A percentile compares a stretch with the other conserved stretches of the same genome.
phyloP scores from a whole-genome alignment of 352 stramenopile genomes.

The Globisporangium viniferum region DNA sequence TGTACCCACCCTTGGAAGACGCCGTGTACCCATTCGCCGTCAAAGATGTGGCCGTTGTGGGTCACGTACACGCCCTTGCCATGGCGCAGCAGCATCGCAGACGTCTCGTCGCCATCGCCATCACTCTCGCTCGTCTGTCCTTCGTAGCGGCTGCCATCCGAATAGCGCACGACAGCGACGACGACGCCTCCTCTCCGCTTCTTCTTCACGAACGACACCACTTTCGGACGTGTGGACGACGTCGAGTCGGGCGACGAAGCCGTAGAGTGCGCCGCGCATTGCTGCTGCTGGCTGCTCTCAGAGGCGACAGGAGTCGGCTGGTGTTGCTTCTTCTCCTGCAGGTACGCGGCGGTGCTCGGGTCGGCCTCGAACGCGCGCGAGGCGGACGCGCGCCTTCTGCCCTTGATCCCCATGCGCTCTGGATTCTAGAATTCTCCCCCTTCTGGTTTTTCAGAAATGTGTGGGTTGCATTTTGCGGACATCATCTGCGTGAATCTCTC shows the following conservation, averaged over 20 bases:
- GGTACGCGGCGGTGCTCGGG: constrained; percentile 10
- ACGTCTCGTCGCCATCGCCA: constrained; percentile 27
- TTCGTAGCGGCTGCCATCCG: constrained; percentile 66
- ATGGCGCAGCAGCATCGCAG: constrained; percentile 44
- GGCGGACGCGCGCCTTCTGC: constrained; percentile 33
- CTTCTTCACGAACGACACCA: constrained; percentile 51
- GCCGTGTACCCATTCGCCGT: constrained; percentile 80
- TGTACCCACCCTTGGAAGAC: constrained; percentile 75
- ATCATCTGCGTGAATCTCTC: not conserved
- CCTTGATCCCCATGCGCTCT: constrained; percentile 61
- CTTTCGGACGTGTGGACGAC: constrained; percentile 17
- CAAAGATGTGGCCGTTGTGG: constrained; percentile 60
- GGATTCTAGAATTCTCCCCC: not conserved
- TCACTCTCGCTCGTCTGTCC: constrained; percentile 23
- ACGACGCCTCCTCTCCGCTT: constrained; percentile 32
- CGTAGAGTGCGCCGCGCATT: not conserved
- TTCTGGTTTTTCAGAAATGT: not conserved
- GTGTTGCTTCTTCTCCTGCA: constrained; percentile 23
- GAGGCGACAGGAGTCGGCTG: not conserved
- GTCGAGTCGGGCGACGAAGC: not conserved
- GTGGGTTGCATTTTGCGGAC: not conserved
- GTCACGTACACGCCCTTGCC: constrained; percentile 57
- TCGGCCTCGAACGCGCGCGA: constrained; percentile 25
- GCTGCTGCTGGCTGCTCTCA: constrained; percentile 5
- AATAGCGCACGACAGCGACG: constrained; percentile 48